phyloP scores from a whole-genome alignment of 177 flowering plant species.

The Telopea speciosissima region DNA sequence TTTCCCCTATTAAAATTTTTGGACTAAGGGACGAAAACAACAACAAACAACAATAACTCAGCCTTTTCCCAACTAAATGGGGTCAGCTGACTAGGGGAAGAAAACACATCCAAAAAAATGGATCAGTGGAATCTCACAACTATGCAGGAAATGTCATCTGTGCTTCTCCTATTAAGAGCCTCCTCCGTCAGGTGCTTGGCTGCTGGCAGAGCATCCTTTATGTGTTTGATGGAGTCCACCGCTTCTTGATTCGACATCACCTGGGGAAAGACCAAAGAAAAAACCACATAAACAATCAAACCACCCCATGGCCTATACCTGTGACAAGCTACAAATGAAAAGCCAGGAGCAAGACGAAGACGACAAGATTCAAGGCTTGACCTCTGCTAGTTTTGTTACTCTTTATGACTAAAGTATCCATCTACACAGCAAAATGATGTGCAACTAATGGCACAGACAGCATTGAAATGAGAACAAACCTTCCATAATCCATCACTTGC shows the following conservation, averaged over 20 bases:
- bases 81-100: no score
- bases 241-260: slow-evolving; percentile 89
- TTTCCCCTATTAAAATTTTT: no score
- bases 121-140: slow-evolving; percentile 56
- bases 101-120: neutral
- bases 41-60: no score
- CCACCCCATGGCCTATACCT: neutral
- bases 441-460: neutral
- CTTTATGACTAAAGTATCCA: neutral
- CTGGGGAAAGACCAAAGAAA: slow-evolving; percentile 23
- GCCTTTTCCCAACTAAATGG: no score
- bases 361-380: neutral
- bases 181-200: slow-evolving; percentile 62
- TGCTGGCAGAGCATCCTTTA: slow-evolving; percentile 58
- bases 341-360: neutral
- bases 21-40: no score
- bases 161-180: slow-evolving; percentile 59
- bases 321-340: neutral
- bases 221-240: slow-evolving; percentile 40
- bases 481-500: slow-evolving; percentile 99
- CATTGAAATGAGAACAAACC: slow-evolving; percentile 31
- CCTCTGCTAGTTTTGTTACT: no score
- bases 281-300: neutral
- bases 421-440: neutral
- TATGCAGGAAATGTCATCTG: slow-evolving; percentile 73